Evolutionary conservation across 1,284 basidiomycete genomes (phyloP), one percentile per base, ranked within the genome.

Genomic region (Stereum hirsutum): DNA sequence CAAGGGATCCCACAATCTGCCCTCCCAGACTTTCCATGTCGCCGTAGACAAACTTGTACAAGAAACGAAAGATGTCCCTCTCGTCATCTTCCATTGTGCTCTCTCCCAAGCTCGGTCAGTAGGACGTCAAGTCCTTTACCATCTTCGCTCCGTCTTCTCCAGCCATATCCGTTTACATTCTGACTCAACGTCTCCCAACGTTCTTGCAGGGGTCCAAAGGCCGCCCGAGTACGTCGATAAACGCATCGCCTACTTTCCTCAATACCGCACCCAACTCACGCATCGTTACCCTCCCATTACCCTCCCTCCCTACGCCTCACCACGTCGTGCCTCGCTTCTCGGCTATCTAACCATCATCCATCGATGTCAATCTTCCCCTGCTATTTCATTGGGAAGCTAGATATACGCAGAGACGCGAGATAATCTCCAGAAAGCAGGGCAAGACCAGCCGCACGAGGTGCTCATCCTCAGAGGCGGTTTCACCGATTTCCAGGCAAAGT

Each of bases 1-100:
- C 56, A 74, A 71, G 50, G 69, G 72, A 46, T 69, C 75, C 38
- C 56, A 74, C 45, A 76, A 84, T 53, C 58, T 70, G 28, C 86
- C 86, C 2, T 84, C 82, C 10, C 48, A 58, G 25, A 65, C 68
- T 35, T 87, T 88, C 58, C 57, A 71, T 24, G 59, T 60, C 39
- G 68, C 63, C 23, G 75, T 87, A 20, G 68, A 81, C 54, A 57
- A 64, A 3, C 68, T 89, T 25, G 69, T 87, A 25, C 61, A 67
- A 53, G 63, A 76, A 46, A 77, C 75, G 11, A 80, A 81, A 56
- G 65, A 75, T 35, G 63, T 86, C 4, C 73, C 75, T 8, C 60
- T 68, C 15, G 63, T 89, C 24, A 65, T 89, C 37, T 89, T 89
- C 54, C 87, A 89, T 55, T 89, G 87, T 54, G 69, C 72, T 3